Percentiles rank a stretch among this genome's conserved stretches.
Conservation (phyloP, 805 yeast species). For the Yarrowia hollandica region DNA sequence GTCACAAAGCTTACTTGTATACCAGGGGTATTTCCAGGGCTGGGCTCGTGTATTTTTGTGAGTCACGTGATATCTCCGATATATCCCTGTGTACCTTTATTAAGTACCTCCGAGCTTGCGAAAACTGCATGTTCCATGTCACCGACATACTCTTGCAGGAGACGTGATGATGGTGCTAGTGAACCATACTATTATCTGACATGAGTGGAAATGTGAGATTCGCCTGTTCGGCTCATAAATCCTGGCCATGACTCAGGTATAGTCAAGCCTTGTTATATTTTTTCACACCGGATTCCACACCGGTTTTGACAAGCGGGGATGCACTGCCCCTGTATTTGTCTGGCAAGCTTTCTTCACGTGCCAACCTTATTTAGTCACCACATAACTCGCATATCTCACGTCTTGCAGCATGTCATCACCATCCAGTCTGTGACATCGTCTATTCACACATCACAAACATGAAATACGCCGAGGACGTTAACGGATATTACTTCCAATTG, state of each 20-base stretch:
- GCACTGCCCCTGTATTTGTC: background rate
- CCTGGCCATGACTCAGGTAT: no score
- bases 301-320: background rate
- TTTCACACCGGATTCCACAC: no score
- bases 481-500: slow-evolving; percentile 25
- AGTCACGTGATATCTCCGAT: background rate
- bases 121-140: no score
- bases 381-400: slow-evolving; percentile 10
- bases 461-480: slow-evolving; percentile 24
- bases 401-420: background rate
- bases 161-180: no score
- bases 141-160: no score
- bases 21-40: background rate
- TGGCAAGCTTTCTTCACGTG: background rate
- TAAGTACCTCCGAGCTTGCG: background rate
- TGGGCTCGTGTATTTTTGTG: no score
- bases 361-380: background rate
- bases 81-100: background rate
- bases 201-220: no score
- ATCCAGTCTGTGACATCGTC: background rate
- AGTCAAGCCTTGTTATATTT: no score
- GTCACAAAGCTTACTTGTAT: no score
- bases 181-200: no score
- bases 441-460: background rate
- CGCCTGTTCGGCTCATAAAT: no score